phyloP scores from a whole-genome alignment of 805 yeast genomes.

The Brettanomyces sp. region DNA sequence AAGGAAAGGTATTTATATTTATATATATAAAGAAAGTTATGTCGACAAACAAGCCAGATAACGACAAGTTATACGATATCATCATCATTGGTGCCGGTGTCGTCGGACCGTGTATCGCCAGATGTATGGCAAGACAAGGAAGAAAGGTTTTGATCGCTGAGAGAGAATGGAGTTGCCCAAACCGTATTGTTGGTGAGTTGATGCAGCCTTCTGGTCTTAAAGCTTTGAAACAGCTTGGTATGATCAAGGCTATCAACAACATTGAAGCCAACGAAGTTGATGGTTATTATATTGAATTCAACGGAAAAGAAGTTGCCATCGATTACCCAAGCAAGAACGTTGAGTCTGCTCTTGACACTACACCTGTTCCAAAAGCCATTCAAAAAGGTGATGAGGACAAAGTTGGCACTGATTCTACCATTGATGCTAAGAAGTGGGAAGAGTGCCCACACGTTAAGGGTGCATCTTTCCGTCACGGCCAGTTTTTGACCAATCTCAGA shows the following conservation, averaged over 20 bases:
- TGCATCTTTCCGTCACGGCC: conserved; percentile 89
- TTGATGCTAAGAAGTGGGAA: conserved; percentile 47
- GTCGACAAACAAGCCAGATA: not conserved
- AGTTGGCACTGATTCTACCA: conserved; percentile 37
- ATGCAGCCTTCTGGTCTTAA: conserved; percentile 95
- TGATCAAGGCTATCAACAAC: conserved; percentile 63
- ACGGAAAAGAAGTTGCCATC: conserved; percentile 46
- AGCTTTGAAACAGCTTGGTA: conserved; percentile 73
- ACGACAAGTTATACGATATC: conserved; percentile 48
- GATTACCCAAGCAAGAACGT: conserved; percentile 64
- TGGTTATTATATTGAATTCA: conserved; percentile 75
- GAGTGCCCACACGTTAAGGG: conserved; percentile 53
- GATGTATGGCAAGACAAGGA: conserved; percentile 84
- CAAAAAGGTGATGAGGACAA: conserved; percentile 50
- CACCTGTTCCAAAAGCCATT: conserved; percentile 43
- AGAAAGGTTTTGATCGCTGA: conserved; percentile 72
- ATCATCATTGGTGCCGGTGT: conserved; percentile 98
- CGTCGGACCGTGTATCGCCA: conserved; percentile 88
- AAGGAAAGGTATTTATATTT: no score
- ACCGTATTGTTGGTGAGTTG: conserved; percentile 93
- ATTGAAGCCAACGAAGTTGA: conserved; percentile 69
- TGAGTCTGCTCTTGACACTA: conserved; percentile 33
- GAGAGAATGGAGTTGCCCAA: conserved; percentile 87
- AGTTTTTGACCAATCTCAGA: conserved; percentile 71
- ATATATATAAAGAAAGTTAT: no score